phyloP scores from a whole-genome alignment of 345 rosid genomes.

The Passiflora organensis region DNA sequence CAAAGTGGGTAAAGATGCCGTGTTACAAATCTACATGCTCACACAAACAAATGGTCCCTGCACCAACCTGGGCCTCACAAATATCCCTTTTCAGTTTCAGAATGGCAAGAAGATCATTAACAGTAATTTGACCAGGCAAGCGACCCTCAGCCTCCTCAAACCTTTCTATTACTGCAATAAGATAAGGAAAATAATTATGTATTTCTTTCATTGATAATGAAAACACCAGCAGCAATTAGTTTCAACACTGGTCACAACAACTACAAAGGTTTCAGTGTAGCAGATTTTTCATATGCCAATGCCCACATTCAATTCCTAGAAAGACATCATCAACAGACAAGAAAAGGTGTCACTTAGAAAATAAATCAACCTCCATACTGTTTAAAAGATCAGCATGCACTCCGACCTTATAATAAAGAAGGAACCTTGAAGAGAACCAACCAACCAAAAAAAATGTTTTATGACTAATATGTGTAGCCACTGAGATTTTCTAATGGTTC shows the following conservation, averaged over 20 bases:
- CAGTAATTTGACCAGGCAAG: conserved; percentile 45
- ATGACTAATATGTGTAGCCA: no score
- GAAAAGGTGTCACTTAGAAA: no score
- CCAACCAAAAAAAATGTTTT: no score
- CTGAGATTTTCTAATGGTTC: background rate
- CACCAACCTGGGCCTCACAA: conserved; percentile 59
- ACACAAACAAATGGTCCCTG: background rate
- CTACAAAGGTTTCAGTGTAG: background rate
- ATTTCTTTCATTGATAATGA: conserved; percentile 2
- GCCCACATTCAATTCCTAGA: no score
- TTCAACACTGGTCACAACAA: conserved; percentile 1
- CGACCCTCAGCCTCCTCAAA: conserved; percentile 66
- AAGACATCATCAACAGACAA: no score
- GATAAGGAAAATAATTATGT: background rate
- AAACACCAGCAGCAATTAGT: background rate
- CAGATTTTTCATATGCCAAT: background rate
- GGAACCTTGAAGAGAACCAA: no score
- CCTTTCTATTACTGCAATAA: conserved; percentile 58
- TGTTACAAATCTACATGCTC: background rate
- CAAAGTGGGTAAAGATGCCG: conserved; percentile 1
- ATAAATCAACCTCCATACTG: no score
- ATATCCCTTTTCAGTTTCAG: conserved; percentile 57
- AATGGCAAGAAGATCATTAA: conserved; percentile 55
- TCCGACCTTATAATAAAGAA: no score
- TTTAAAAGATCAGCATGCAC: no score